Percentiles rank a stretch among this genome's conserved stretches.
phyloP scores from a whole-genome alignment of 2,329 filamentous ascomycete species.

The Colletotrichum destructivum region DNA sequence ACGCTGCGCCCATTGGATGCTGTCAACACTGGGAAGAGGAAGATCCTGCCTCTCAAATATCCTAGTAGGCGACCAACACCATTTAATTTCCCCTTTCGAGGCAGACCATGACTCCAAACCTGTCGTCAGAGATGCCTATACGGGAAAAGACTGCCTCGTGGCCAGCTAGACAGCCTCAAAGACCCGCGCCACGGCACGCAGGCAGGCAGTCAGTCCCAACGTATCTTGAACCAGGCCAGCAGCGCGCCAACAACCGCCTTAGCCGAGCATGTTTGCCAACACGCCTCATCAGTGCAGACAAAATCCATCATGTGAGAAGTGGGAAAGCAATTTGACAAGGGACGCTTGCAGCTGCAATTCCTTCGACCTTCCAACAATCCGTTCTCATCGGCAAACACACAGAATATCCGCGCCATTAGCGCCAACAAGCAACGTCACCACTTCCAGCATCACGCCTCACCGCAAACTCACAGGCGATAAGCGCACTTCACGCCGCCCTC shows the following conservation, averaged over 20 bases:
- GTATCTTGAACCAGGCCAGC: too few relatives aligned
- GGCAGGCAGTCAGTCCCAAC: too few relatives aligned
- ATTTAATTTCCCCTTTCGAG: neutral
- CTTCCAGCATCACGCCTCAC: neutral
- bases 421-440: neutral
- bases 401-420: slow-evolving; percentile 12
- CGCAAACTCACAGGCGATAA: slow-evolving; percentile 1
- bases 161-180: too few relatives aligned
- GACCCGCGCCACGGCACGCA: too few relatives aligned
- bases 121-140: neutral
- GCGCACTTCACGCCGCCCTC: slow-evolving; percentile 8
- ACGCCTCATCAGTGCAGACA: slow-evolving; percentile 2
- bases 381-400: slow-evolving; percentile 7
- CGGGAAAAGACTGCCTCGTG: too few relatives aligned
- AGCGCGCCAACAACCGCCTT: neutral
- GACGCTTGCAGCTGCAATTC: neutral
- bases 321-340: neutral
- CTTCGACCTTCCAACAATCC: neutral
- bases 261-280: neutral
- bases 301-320: slow-evolving; percentile 6
- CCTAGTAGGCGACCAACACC: neutral
- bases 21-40: neutral
- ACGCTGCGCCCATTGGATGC: neutral
- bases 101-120: neutral
- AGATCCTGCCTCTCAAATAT: neutral